phyloP scores from a whole-genome alignment of 2,329 filamentous ascomycete genomes.

The Cadophora luteo-olivacea region DNA sequence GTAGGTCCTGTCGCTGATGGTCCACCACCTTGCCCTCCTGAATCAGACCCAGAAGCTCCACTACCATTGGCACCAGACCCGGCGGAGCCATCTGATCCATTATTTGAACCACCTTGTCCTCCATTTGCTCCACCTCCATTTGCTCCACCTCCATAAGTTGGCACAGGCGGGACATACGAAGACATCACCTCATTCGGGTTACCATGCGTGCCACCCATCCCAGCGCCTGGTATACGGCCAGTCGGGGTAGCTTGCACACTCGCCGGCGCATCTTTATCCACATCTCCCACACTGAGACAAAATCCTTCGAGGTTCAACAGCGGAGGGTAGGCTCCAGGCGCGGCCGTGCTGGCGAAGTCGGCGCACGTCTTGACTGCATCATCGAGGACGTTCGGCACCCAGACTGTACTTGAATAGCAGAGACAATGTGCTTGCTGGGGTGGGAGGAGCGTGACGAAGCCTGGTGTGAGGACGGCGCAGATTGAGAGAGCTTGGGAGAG shows the following conservation, averaged over 20 bases:
- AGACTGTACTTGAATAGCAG: conserved; percentile 38
- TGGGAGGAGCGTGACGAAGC: conserved; percentile 34
- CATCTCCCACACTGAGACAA: conserved; percentile 36
- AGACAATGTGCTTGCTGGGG: conserved; percentile 39
- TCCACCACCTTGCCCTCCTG: neutral
- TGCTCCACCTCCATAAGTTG: neutral
- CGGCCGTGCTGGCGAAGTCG: conserved; percentile 31
- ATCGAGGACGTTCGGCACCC: conserved; percentile 38
- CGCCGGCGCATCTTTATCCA: conserved; percentile 16
- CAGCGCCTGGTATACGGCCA: neutral
- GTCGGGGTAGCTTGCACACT: neutral
- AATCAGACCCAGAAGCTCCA: neutral
- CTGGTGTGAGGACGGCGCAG: conserved; percentile 35
- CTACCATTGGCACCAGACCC: neutral
- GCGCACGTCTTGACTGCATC: conserved; percentile 36
- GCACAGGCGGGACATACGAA: conserved; percentile 8
- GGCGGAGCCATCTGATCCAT: neutral
- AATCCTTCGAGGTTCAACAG: conserved; percentile 35
- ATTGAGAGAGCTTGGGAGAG: conserved; percentile 35
- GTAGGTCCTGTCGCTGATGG: neutral
- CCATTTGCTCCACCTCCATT: conserved; percentile 12
- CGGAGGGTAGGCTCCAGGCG: conserved; percentile 26
- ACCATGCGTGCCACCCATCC: neutral
- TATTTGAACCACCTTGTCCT: neutral
- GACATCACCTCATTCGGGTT: neutral